Conservation (phyloP, 2,329 filamentous ascomycete species). For the Camptophora hylomeconis region DNA sequence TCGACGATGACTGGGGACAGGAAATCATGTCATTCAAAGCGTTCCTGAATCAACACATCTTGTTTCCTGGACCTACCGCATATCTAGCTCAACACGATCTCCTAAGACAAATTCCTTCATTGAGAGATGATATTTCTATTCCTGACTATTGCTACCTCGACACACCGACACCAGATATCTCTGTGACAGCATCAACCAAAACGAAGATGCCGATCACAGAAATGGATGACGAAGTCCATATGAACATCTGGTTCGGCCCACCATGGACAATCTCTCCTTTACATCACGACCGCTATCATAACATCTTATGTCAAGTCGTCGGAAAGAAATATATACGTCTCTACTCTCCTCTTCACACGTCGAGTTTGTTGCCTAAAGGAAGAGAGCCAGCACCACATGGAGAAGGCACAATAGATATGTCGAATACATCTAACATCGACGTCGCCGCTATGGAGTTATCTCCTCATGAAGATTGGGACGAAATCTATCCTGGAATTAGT, state of each 20-base stretch:
- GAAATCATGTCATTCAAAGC: conserved; percentile 60
- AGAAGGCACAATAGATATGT: conserved; percentile 63
- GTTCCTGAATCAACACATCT: conserved; percentile 54
- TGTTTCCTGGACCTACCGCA: conserved; percentile 18
- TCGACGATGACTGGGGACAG: conserved; percentile 74
- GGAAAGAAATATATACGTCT: conserved; percentile 85
- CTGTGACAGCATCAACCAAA: not conserved
- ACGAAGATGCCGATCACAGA: conserved; percentile 12
- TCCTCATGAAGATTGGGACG: conserved; percentile 30
- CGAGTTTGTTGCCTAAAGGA: conserved; percentile 47
- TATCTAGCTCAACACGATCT: conserved; percentile 92
- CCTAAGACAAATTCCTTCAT: conserved; percentile 63
- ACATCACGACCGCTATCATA: conserved; percentile 90
- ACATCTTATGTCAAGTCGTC: conserved; percentile 78
- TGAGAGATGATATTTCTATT: conserved; percentile 62
- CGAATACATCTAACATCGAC: conserved; percentile 74
- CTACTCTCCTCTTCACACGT: conserved; percentile 55
- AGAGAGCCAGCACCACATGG: conserved; percentile 19
- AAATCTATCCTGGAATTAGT: conserved; percentile 42
- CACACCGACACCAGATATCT: conserved; percentile 37
- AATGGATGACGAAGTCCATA: conserved; percentile 28
- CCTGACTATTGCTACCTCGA: conserved; percentile 75
- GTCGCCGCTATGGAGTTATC: conserved; percentile 53
- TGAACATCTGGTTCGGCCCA: conserved; percentile 92
- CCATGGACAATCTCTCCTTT: conserved; percentile 78